Conservation (phyloP, 805 yeast genomes). For the Cyberlindnera amylophila region DNA sequence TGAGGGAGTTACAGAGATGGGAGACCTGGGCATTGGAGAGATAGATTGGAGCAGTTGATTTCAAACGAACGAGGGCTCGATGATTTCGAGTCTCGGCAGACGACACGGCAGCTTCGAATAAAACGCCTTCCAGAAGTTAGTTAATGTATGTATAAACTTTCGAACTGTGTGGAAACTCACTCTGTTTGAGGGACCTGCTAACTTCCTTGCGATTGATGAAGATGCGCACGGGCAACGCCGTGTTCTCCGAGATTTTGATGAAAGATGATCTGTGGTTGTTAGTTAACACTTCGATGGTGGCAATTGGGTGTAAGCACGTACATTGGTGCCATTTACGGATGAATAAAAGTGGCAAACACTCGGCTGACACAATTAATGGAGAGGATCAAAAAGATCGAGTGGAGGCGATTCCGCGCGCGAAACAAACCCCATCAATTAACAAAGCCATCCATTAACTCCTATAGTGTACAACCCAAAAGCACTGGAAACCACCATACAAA, state of each 20-base stretch:
- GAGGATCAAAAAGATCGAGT: too few relatives aligned
- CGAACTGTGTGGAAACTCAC: neutral
- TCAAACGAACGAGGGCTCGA: conserved; percentile 17
- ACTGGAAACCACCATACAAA: neutral
- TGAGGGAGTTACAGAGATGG: conserved; percentile 13
- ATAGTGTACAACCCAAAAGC: neutral
- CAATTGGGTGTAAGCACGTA: conserved; percentile 4
- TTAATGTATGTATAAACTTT: neutral
- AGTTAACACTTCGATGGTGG: neutral
- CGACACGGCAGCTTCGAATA: conserved; percentile 22
- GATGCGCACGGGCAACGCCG: conserved; percentile 16
- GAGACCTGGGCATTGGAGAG: conserved; percentile 22
- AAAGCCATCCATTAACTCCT: neutral
- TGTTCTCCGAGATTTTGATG: conserved; percentile 10
- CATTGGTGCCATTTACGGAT: conserved; percentile 20
- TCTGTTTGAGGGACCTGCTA: conserved; percentile 10
- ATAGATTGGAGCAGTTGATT: conserved; percentile 14
- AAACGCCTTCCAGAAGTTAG: conserved; percentile 4
- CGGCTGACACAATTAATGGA: too few relatives aligned
- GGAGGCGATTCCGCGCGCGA: too few relatives aligned
- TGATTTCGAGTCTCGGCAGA: conserved; percentile 19
- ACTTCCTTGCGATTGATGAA: conserved; percentile 19
- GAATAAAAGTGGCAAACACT: too few relatives aligned
- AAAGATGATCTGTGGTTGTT: conserved; percentile 14
- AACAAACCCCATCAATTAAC: too few relatives aligned